Percentiles rank a stretch among this genome's conserved stretches.
These are phyloP conservation scores for Amylocarpus encephaloides DNA, from an alignment of 2,329 filamentous ascomycete species.

Conservation along the genomic window DNA sequence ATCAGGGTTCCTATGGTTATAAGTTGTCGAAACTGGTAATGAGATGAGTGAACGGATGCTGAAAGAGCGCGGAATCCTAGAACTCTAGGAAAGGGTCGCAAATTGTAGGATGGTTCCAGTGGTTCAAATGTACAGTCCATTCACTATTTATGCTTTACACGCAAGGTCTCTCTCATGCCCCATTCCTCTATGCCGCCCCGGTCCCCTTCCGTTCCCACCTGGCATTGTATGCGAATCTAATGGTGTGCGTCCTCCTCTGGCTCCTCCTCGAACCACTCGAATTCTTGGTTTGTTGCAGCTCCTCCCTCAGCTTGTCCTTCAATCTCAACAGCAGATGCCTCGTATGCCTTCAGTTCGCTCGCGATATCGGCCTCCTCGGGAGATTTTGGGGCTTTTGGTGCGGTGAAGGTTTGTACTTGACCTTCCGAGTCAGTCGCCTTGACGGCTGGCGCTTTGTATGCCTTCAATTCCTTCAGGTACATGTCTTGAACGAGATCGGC, in stretches of 20 bases:
- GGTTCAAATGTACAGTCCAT: slow-evolving; percentile 22
- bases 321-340: slow-evolving; percentile 87
- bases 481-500: slow-evolving; percentile 97
- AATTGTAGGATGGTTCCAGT: neutral
- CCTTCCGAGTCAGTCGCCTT: slow-evolving; percentile 85
- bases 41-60: too few relatives aligned
- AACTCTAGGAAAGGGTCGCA: too few relatives aligned
- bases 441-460: slow-evolving; percentile 80
- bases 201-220: neutral
- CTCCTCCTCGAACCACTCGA: slow-evolving; percentile 82
- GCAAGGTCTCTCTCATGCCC: slow-evolving; percentile 4
- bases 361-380: slow-evolving; percentile 94
- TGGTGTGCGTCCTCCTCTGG: slow-evolving; percentile 41
- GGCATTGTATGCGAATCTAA: slow-evolving; percentile 17
- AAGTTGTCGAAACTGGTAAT: too few relatives aligned
- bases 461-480: slow-evolving; percentile 92
- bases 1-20: too few relatives aligned
- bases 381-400: slow-evolving; percentile 75
- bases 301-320: slow-evolving; percentile 71
- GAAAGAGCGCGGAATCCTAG: too few relatives aligned
- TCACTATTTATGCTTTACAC: slow-evolving; percentile 25
- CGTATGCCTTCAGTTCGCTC: slow-evolving; percentile 88
- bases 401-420: slow-evolving; percentile 80
- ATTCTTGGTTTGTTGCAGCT: slow-evolving; percentile 48
- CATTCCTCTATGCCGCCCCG: neutral